Conservation (phyloP, 1,139 yeast genomes). For the Arxiozyma slooffiae region DNA sequence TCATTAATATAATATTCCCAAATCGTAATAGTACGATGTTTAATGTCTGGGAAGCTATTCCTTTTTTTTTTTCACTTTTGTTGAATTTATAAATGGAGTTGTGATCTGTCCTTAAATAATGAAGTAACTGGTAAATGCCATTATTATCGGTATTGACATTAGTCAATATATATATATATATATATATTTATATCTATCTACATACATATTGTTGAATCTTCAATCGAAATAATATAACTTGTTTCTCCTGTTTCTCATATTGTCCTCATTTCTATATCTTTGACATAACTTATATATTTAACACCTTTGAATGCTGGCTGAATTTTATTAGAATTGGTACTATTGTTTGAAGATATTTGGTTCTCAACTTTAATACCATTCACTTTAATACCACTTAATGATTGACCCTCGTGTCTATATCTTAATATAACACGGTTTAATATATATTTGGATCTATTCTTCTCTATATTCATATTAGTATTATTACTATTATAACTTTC, state of each 20-base stretch:
- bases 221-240: too few relatives aligned
- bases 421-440: conserved; percentile 37
- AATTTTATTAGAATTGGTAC: conserved; percentile 31
- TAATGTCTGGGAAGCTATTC: too few relatives aligned
- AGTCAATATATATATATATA: too few relatives aligned
- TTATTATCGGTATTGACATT: too few relatives aligned
- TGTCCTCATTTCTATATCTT: conserved; percentile 1
- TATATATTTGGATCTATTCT: neutral
- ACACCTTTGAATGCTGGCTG: conserved; percentile 86
- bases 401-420: conserved; percentile 56
- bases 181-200: too few relatives aligned
- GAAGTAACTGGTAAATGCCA: too few relatives aligned
- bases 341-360: neutral
- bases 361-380: conserved; percentile 51
- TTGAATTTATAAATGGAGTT: too few relatives aligned
- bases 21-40: neutral
- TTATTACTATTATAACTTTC: conserved; percentile 11
- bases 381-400: conserved; percentile 70
- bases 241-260: too few relatives aligned
- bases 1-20: too few relatives aligned
- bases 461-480: neutral
- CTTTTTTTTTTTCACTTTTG: too few relatives aligned
- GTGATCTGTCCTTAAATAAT: too few relatives aligned
- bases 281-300: conserved; percentile 51
- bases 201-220: too few relatives aligned